Percentiles rank a stretch among this genome's conserved stretches.
Evolutionary conservation across 208 protist species (phyloP).

Genomic region (Leishmania amazonensis): DNA sequence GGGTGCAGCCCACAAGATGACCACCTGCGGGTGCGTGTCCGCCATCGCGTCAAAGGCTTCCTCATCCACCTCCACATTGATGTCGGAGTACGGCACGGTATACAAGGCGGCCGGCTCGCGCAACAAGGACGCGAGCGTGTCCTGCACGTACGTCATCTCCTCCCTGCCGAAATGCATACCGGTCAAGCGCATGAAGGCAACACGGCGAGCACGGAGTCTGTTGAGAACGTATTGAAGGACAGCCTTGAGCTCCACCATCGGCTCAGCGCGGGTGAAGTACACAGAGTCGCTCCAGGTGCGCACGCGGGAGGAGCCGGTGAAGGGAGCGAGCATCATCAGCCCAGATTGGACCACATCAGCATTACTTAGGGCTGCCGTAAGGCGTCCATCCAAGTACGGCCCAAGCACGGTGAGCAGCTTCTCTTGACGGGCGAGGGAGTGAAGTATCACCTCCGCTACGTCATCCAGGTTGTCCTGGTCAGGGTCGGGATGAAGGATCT

Average conservation of each 20-base stretch:
- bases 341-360: constrained; percentile 15
- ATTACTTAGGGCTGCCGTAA: constrained; percentile 7
- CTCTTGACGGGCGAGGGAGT: neutral
- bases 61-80: constrained; percentile 11
- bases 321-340: constrained; percentile 35
- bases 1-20: constrained; percentile 39
- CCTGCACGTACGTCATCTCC: neutral
- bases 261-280: constrained; percentile 51
- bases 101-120: constrained; percentile 1
- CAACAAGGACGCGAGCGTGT: neutral
- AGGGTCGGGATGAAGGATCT: constrained; percentile 12
- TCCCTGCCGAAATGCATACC: constrained; percentile 32
- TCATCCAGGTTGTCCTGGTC: neutral
- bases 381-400: constrained; percentile 26
- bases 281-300: constrained; percentile 40
- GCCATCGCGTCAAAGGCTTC: constrained; percentile 44
- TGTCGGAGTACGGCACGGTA: constrained; percentile 4
- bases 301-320: constrained; percentile 38
- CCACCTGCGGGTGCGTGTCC: constrained; percentile 42
- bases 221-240: constrained; percentile 35
- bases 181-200: constrained; percentile 65
- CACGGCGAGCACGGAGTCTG: constrained; percentile 25
- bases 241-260: constrained; percentile 35
- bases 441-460: neutral
- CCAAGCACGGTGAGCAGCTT: constrained; percentile 30